Base-by-base conservation (phyloP, 768 basidiomycete genomes). In the Lentinula lateritia region DNA sequence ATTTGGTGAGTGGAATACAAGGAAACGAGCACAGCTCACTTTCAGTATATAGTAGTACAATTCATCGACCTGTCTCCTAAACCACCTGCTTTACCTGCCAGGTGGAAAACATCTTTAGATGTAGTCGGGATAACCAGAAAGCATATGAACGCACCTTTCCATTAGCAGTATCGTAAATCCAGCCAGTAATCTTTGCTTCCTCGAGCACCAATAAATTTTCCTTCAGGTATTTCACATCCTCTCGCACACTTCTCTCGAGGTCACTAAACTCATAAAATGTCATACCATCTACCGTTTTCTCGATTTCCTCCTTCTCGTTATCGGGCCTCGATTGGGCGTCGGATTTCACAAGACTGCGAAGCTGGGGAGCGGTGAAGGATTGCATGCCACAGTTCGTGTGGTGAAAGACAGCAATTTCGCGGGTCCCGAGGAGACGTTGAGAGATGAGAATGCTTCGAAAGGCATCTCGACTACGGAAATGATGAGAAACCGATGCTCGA, bases 381-480 rank as follows among this genome's bases (percentile, higher is more conserved):
- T 86, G 73, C 87, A 90, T 89, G 50, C 89, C 89, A 67, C 89
- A 90, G 52, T 79, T 85, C 1, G 85, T 87, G 71, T 91, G 89
- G 69, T 86, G 87, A 70, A 88, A 81, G 54, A 91, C 74, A 4
- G 85, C 81, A 56, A 90, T 81, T 72, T 89, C 86, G 15, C 78
- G 77, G 9, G 89, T 91, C 12, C 86, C 88, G 15, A 90, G 79
- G 15, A 89, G 80, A 43, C 87, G 84, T 67, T 91, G 88, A 35
- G 88, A 89, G 67, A 90, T 83, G 55, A 91, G 75, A 66, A 91
- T 75, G 68, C 81, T 83, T 18, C 88, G 80, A 8, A 91, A 65
- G 1, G 87, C 83, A 32, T 90, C 89, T 63, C 80, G 78, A 42
- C 87, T 87, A 63, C 15, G 52, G 15, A 45, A 28, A 42, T 9